These are phyloP conservation scores for Globisporangium lucens DNA, from an alignment of 352 stramenopile genomes.

Conservation along the genomic window DNA sequence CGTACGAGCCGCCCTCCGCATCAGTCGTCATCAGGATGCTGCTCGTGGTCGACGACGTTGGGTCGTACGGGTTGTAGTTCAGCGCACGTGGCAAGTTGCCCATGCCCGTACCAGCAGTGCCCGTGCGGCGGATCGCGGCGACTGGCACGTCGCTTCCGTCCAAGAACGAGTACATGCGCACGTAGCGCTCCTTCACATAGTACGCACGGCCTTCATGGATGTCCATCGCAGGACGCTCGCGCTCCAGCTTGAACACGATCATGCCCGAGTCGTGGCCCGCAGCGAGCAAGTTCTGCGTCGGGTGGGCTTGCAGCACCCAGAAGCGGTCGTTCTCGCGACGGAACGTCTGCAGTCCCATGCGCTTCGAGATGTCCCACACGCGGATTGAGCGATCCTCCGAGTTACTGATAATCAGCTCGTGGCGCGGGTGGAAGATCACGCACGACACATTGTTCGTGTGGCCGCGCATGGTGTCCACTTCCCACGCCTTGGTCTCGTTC, in stretches of 20 bases:
- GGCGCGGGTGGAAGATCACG: constrained; percentile 99
- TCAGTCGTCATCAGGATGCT: constrained; percentile 95
- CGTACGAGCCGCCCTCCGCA: constrained; percentile 96
- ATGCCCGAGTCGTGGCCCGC: constrained; percentile 99
- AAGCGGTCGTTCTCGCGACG: constrained; percentile 98
- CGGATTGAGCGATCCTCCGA: constrained; percentile 99
- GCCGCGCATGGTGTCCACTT: constrained; percentile 99
- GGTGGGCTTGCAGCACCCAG: constrained; percentile 97
- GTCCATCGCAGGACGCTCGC: constrained; percentile 95
- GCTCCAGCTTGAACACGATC: constrained; percentile 99
- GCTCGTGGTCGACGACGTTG: constrained; percentile 76
- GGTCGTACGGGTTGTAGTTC: constrained; percentile 96
- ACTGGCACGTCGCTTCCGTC: constrained; percentile 77
- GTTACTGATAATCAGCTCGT: constrained; percentile 99
- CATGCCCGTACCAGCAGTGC: constrained; percentile 78
- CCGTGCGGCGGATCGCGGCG: constrained; percentile 63
- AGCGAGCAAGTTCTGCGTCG: constrained; percentile 96
- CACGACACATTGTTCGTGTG: constrained; percentile 99
- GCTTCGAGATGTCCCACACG: constrained; percentile 99
- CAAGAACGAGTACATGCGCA: constrained; percentile 96
- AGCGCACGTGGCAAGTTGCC: constrained; percentile 93
- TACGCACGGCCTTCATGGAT: constrained; percentile 86
- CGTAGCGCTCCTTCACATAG: constrained; percentile 98
- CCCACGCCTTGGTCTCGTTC: constrained; percentile 99
- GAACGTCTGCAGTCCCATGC: constrained; percentile 98